A percentile compares a stretch with the other conserved stretches of the same genome.
These are phyloP conservation scores for Pythium pyrilobum DNA, from an alignment of 352 stramenopile species.

Conservation along the genomic window DNA sequence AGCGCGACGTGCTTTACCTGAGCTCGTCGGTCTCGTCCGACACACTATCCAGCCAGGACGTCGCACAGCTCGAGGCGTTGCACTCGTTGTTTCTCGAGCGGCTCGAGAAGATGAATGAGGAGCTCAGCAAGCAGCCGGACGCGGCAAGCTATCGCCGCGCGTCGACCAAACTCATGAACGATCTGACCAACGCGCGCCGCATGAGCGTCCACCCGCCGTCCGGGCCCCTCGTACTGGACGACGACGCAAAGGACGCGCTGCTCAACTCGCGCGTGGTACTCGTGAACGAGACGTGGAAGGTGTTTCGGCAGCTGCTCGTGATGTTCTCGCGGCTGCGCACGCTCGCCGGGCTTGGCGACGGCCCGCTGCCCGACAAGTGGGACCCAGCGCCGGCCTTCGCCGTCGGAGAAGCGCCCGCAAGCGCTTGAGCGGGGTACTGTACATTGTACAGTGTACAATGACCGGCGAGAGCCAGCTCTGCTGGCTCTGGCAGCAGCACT, in stretches of 20 bases:
- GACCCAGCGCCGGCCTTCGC: not conserved
- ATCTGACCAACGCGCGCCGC: constrained; percentile 1
- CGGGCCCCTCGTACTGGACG: constrained; percentile 19
- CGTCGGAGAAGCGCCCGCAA: not conserved
- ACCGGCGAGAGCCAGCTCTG: too few relatives aligned
- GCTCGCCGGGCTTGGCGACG: constrained; percentile 39
- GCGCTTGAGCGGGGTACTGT: not conserved
- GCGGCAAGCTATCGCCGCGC: not conserved
- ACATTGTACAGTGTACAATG: too few relatives aligned
- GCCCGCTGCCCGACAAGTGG: constrained; percentile 62
- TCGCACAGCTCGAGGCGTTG: constrained; percentile 55
- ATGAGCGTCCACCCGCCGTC: constrained; percentile 9
- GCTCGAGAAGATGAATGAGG: constrained; percentile 31
- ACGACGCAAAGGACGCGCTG: constrained; percentile 25
- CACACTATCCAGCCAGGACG: constrained; percentile 57
- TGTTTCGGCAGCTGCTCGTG: constrained; percentile 65
- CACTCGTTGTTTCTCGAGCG: constrained; percentile 52
- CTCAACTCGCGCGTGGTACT: constrained; percentile 21
- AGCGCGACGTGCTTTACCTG: constrained; percentile 40
- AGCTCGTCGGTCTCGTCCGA: constrained; percentile 40
- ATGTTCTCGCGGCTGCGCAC: constrained; percentile 52
- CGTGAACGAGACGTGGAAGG: constrained; percentile 70
- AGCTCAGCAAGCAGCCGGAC: constrained; percentile 22
- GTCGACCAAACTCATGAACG: constrained; percentile 9
- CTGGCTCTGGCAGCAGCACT: too few relatives aligned